These are phyloP conservation scores for Naganishia antarctica DNA, from an alignment of 768 basidiomycete species.

Conservation along the genomic window DNA sequence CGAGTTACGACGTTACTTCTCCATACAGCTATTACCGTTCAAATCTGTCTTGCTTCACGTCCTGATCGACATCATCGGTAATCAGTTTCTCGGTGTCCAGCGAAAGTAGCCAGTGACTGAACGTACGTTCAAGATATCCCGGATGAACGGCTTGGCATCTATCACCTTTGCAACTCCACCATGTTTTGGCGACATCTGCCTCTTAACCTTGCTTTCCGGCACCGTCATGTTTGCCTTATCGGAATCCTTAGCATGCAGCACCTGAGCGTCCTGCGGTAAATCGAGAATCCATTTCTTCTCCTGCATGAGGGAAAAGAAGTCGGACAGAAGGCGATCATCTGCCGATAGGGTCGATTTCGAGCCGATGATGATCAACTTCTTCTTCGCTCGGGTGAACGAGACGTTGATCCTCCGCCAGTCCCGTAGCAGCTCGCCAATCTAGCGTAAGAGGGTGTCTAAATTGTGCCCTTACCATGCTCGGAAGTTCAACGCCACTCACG, in stretches of 20 bases:
- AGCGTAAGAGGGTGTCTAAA: not conserved
- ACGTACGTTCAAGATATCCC: conserved; percentile 19
- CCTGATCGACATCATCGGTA: not conserved
- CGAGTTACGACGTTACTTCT: not conserved
- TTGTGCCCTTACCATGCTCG: not conserved
- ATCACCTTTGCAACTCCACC: not conserved
- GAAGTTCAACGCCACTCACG: conserved; percentile 54
- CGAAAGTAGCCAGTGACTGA: not conserved
- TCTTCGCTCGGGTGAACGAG: conserved; percentile 84
- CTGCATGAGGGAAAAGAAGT: conserved; percentile 76
- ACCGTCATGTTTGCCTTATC: no score
- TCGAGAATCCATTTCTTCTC: conserved; percentile 61
- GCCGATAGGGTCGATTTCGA: conserved; percentile 66
- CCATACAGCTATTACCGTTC: not conserved
- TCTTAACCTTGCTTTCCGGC: not conserved
- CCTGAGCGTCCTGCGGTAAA: not conserved
- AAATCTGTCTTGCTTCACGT: not conserved
- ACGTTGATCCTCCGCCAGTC: conserved; percentile 98
- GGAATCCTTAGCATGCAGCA: not conserved
- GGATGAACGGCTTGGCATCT: conserved; percentile 15
- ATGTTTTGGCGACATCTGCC: not conserved
- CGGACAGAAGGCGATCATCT: conserved; percentile 55
- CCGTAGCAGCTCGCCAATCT: conserved; percentile 88
- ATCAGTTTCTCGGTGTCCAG: not conserved
- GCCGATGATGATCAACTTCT: conserved; percentile 86